Base-by-base conservation (phyloP, 2,329 filamentous ascomycete genomes). In the Macrophomina tecta region DNA sequence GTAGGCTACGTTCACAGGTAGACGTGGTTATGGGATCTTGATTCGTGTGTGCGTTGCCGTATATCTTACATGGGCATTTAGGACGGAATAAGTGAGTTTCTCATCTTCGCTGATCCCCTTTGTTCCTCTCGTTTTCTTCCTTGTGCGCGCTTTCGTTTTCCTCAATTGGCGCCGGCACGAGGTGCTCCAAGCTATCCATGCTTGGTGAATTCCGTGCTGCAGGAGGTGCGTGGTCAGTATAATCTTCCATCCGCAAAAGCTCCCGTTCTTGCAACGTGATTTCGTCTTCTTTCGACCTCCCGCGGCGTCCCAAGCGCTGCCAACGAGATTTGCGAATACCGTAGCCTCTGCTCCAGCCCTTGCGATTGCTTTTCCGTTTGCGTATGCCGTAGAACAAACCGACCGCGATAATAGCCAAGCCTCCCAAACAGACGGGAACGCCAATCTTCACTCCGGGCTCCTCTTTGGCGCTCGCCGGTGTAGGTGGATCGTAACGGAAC, bases 341-440 rank as follows among this genome's bases (percentile, higher is more conserved):
- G 65, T 82, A 81, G 3, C 79, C 79, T n/a, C 68, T 69, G 55
- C 74, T 71, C 16, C 75, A 69, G 14, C 75, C 74, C 75, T 79
- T 68, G 53, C 74, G 77, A 67, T 80, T 78, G 40, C 68, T 72
- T 51, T 81, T 76, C 30, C 77, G 76, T 63, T 79, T 75, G 12
- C 77, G 72, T 79, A 82, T 82, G 12, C 80, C 77, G 66, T 80
- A 76, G 46, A 71, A 80, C 18, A 82, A 68, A 2, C 76, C 78
- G n/a, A 74, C 67, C 14, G 79, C 69, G 40, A 82, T 75, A 16
- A 78, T 40, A 16, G 78, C 60, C 18, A 82, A 69, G 58, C 78
- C 74, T 23, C 73, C 75, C 8, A 83, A 70, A 14, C 73, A 74
- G 28, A 82, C 72, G 0, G 81, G 81, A 6, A 83, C 69, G 16